Base-by-base conservation (phyloP, 2,329 filamentous ascomycete genomes). In the Colletotrichum sp. region DNA sequence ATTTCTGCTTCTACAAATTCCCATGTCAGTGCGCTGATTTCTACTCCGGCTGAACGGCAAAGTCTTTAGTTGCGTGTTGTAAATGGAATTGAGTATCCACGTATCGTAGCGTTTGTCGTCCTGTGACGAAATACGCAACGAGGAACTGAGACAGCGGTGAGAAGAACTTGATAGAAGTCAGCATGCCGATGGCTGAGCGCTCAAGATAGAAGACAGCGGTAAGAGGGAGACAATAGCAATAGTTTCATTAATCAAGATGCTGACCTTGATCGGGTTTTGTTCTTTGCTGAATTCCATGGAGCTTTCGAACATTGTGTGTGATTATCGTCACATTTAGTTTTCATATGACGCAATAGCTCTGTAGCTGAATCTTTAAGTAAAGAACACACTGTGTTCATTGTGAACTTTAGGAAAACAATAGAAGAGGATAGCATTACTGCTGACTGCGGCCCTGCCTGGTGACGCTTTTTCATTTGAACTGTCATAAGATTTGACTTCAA, bases 341-440 rank as follows among this genome's bases (percentile, higher is more conserved):
- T 43, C 0, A 43, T 10, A 43, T 10, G 8, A 16, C 7, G 16
- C 36, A 43, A 10, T 7, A 43, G 1, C 2, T 43, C 16, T 3
- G 16, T 0, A 43, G 8, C 36, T 18, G 7, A 10, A n/a, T 15
- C 3, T n/a, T 1, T 1, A 9, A 6, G 1, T 6, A 10, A 4
- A 18, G 36, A 43, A 9, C 16, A 1, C 16, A 4, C 8, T 43
- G 1, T 43, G 16, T 43, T 43, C 0, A 10, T 18, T 10, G 36
- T 43, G 32, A 32, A 1, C 32, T 6, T 6, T 13, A 36, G 15
- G 6, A 36, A 16, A 7, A 36, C 1, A 2, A 16, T 16, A 7
- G 34, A 36, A 5, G 16, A 39, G 16, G 36, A 16, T 18, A 39
- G 36, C 36, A 18, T 18, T 8, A 18, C 7, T 7, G 36, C 9